These are phyloP conservation scores for Gymnopilus dilepis DNA, from an alignment of 768 basidiomycete species.

Conservation along the genomic window DNA sequence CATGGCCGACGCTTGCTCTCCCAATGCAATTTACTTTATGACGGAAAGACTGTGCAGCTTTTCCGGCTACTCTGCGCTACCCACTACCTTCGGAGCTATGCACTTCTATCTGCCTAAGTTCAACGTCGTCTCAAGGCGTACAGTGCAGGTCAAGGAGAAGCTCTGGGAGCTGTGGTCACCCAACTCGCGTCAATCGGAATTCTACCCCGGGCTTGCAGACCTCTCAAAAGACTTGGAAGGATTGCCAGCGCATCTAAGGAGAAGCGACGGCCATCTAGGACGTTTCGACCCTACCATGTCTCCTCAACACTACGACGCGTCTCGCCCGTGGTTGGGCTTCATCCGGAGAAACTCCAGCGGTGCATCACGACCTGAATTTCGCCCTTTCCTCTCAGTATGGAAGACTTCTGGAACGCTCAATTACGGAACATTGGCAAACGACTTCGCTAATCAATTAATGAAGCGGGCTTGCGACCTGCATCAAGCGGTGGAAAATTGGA, in stretches of 20 bases:
- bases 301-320: conserved; percentile 11
- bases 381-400: not conserved
- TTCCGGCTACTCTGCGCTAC: not conserved
- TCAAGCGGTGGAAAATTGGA: no score
- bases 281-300: conserved; percentile 19
- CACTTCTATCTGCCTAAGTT: conserved; percentile 7
- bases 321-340: conserved; percentile 8
- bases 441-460: not conserved
- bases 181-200: not conserved
- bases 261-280: conserved; percentile 20
- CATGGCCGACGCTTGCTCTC: no score
- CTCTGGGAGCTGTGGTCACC: conserved; percentile 8
- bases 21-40: not conserved
- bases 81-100: not conserved
- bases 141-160: not conserved
- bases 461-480: not conserved
- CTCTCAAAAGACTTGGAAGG: not conserved
- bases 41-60: not conserved
- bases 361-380: not conserved
- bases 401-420: not conserved
- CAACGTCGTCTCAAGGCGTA: not conserved
- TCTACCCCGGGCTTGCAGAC: conserved; percentile 13
- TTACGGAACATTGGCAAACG: not conserved
- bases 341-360: not conserved
- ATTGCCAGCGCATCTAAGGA: not conserved